phyloP scores from a whole-genome alignment of 345 rosid species.

The Odontarrhena argentea region DNA sequence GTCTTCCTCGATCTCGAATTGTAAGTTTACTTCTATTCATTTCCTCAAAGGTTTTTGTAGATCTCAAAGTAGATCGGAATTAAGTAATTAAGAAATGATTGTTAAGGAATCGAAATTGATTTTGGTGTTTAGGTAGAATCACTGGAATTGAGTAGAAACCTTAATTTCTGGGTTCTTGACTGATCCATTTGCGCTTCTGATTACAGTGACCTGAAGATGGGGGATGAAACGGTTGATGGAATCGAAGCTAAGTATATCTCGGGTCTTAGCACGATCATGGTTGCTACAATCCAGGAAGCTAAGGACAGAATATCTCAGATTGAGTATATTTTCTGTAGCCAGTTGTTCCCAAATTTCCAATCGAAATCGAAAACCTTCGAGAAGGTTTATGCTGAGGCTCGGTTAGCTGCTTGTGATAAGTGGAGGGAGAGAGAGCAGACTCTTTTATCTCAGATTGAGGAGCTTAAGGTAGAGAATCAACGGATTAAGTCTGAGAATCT shows the following conservation, averaged over 20 bases:
- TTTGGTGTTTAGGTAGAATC: background rate
- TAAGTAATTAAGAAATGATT: conserved; percentile 5
- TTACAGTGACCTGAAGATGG: conserved; percentile 37
- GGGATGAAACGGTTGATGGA: conserved; percentile 41
- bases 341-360: conserved; percentile 73
- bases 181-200: background rate
- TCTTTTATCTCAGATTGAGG: conserved; percentile 51
- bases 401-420: conserved; percentile 52
- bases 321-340: conserved; percentile 84
- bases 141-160: conserved; percentile 15
- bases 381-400: conserved; percentile 55
- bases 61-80: conserved; percentile 17
- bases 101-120: too few species aligned
- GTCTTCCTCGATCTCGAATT: conserved; percentile 6
- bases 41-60: background rate
- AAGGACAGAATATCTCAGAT: conserved; percentile 90
- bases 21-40: conserved; percentile 21
- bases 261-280: conserved; percentile 72
- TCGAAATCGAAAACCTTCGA: conserved; percentile 55
- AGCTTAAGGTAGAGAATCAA: conserved; percentile 55
- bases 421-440: conserved; percentile 62
- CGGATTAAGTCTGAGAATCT: conserved; percentile 45
- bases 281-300: conserved; percentile 89
- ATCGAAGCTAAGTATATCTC: conserved; percentile 57
- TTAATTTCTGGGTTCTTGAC: background rate